Evolutionary conservation across 1,284 basidiomycete species (phyloP), one percentile per base, ranked within the genome.

Genomic region (Pascua sp.): DNA sequence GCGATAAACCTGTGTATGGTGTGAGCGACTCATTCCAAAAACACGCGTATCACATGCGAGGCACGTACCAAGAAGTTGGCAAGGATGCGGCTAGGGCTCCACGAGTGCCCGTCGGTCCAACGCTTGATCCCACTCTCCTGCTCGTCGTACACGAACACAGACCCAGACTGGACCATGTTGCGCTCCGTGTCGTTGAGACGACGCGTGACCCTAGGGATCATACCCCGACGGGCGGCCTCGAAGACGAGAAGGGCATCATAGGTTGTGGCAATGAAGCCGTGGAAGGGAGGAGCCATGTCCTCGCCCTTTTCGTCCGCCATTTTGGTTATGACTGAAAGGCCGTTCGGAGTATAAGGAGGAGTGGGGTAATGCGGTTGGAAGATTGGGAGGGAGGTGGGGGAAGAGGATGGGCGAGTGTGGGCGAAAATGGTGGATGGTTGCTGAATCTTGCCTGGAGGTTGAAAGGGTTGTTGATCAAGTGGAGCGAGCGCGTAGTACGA

Each of bases 141-240:
- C 80, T 97, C 94, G 76, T 98, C 92, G 73, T 98, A 98, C 59
- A 98, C 94, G 70, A 97, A 98, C 38, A 98, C 91, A 4, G 90
- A 89, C 56, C 95, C 95, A 9, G 89, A 92, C 37, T 86, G 85
- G 71, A 98, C 95, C 85, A 95, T 90, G 67, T 86, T 88, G 59
- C 90, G 84, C 77, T 98, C 95, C 44, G 89, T 84, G 73, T 97
- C 94, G 61, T 93, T 90, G 51, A 98, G 83, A 38, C 95, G 85
- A 40, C 95, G 85, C n/a, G 91, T 94, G 43, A 98, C 90, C 56
- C 93, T 84, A 2, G 94, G 92, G 51, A 96, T 91, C 67, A 92
- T 83, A 24, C 92, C 91, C 36, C 89, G 83, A 47, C 90, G 83
- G 38, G 92, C 92, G 4, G 92, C 93, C 72, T 98, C 94, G 68